phyloP scores from a whole-genome alignment of 2,329 filamentous ascomycete species.

The Talaromyces sp. region DNA sequence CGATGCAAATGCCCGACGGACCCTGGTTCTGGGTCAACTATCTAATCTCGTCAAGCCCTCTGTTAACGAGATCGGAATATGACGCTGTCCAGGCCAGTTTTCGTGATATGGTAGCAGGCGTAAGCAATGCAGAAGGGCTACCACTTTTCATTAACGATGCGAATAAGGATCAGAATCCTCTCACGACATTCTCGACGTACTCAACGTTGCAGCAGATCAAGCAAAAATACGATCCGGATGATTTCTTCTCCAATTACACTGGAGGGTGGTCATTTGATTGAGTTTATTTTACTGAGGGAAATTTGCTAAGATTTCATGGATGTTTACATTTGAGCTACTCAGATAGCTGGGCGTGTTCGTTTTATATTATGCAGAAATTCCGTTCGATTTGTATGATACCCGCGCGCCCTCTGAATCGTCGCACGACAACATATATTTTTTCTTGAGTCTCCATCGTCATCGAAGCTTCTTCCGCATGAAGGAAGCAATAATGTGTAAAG shows the following conservation, averaged over 20 bases:
- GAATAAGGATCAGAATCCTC: conserved; percentile 33
- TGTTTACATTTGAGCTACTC: not conserved
- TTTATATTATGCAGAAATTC: not conserved
- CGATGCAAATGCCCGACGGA: conserved; percentile 30
- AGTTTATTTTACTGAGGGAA: not conserved
- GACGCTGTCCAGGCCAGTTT: conserved; percentile 31
- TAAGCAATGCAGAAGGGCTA: conserved; percentile 25
- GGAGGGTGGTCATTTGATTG: conserved; percentile 31
- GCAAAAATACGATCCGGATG: conserved; percentile 39
- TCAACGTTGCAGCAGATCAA: conserved; percentile 36
- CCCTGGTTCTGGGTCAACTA: conserved; percentile 32
- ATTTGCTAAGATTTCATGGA: not conserved
- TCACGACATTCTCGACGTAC: conserved; percentile 32
- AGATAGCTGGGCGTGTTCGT: not conserved
- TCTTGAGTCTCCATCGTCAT: not conserved
- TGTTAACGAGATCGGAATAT: conserved; percentile 25
- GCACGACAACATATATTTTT: not conserved
- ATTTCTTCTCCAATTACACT: conserved; percentile 28
- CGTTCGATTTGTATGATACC: not conserved
- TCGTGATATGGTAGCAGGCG: conserved; percentile 26
- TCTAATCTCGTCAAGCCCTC: conserved; percentile 25
- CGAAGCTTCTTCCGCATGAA: conserved; percentile 27
- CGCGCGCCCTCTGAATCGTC: not conserved
- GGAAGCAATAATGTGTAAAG: conserved; percentile 20
- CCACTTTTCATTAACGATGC: conserved; percentile 34